Evolutionary conservation across 1,284 basidiomycete species (phyloP).

Genomic region (Trichosporon sp.): DNA sequence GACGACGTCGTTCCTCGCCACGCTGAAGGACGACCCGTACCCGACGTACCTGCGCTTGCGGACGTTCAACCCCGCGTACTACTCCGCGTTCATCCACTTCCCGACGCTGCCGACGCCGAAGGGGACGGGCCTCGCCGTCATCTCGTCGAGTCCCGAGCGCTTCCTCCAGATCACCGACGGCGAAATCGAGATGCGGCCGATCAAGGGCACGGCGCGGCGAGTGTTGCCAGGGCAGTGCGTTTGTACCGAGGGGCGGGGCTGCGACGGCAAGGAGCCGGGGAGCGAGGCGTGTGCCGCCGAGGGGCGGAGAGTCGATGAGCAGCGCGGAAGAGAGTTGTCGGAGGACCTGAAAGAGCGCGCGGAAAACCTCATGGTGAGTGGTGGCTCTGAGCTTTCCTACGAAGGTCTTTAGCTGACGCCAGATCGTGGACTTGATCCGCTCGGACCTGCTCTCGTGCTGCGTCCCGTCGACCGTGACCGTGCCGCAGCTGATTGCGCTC

Average conservation of each 20-base stretch:
- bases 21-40: conserved; percentile 35
- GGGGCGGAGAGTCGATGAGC: conserved; percentile 41
- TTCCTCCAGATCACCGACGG: conserved; percentile 68
- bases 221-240: conserved; percentile 43
- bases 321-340: conserved; percentile 54
- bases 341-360: conserved; percentile 87
- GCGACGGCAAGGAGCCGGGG: conserved; percentile 26
- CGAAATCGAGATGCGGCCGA: conserved; percentile 77
- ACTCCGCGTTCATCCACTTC: conserved; percentile 76
- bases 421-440: conserved; percentile 91
- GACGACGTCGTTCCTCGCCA: conserved; percentile 63
- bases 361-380: conserved; percentile 80
- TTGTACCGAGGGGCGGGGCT: conserved; percentile 28
- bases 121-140: conserved; percentile 61
- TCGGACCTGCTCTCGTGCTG: conserved; percentile 78
- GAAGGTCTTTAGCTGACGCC: not conserved
- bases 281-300: conserved; percentile 30
- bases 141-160: conserved; percentile 82
- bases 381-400: not conserved
- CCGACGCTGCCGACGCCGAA: conserved; percentile 44
- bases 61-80: conserved; percentile 79
- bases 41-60: conserved; percentile 58
- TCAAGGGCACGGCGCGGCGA: conserved; percentile 72
- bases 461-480: conserved; percentile 65
- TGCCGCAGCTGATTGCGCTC: conserved; percentile 79